phyloP scores from a whole-genome alignment of 768 basidiomycete species.

The Trametes cinnabarina region DNA sequence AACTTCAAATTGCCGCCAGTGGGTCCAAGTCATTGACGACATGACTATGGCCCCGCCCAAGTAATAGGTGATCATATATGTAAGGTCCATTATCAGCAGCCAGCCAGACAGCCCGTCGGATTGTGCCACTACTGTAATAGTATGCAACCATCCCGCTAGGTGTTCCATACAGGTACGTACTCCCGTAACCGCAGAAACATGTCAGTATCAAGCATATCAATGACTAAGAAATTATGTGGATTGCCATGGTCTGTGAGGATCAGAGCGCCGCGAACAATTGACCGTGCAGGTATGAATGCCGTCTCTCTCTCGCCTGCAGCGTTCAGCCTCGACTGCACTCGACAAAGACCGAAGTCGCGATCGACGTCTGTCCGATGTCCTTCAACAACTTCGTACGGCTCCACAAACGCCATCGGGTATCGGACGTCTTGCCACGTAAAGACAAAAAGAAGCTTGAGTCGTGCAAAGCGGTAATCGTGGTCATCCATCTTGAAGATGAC shows the following conservation, averaged over 20 bases:
- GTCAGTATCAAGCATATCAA: not conserved
- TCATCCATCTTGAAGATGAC: constrained; percentile 26
- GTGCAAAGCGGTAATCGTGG: not conserved
- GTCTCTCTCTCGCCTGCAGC: not conserved
- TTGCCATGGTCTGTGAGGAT: not conserved
- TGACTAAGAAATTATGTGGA: not conserved
- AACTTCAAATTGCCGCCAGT: too few species aligned
- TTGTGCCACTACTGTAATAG: too few species aligned
- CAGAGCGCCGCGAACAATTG: not conserved
- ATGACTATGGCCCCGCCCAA: too few species aligned
- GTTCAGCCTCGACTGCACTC: not conserved
- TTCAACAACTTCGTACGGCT: not conserved
- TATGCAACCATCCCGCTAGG: too few species aligned
- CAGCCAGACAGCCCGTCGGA: too few species aligned
- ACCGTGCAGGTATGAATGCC: not conserved
- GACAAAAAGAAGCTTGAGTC: not conserved
- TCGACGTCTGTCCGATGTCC: not conserved
- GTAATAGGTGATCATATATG: too few species aligned
- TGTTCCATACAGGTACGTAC: not conserved
- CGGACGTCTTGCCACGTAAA: not conserved
- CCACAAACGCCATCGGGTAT: not conserved
- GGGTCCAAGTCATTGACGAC: too few species aligned
- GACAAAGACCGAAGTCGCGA: not conserved
- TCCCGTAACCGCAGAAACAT: not conserved
- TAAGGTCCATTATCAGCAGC: too few species aligned